Base-by-base conservation (phyloP, 2,329 filamentous ascomycete species). In the Fusarium metavorans region DNA sequence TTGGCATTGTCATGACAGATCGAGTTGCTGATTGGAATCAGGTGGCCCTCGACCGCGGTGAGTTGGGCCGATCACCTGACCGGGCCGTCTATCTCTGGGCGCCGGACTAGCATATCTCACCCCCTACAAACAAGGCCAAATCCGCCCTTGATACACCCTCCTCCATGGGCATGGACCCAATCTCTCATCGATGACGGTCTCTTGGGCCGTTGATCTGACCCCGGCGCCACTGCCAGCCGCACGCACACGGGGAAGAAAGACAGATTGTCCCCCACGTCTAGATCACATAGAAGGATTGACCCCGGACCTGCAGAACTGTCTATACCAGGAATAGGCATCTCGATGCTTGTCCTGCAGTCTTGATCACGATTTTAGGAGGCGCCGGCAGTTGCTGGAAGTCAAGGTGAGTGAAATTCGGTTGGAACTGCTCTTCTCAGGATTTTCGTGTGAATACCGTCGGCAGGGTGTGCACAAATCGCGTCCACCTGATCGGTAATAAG, bases 21-120 rank as follows among this genome's bases (percentile, higher is more conserved):
- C 70, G 72, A 73, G 68, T 70, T 72, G 72, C 48, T 75, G 68
- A 67, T 74, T 43, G 58, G 50, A 72, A 74, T 74, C 72, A 74
- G 72, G 32, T 75, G 72, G 72, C 37, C 61, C 35, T 70, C 43
- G 30, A 16, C 62, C 41, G 64, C 72, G 72, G 72, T 72, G 41
- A 50, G 27, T 23, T 35, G 16, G 16, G 27, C 72, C 72, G 72
- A 56, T 74, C 72, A 74, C 68, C 50, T 74, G 72, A 74, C 63
- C 72, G 72, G 72, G 50, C 10, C 50, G 61, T 39, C 68, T 75
- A 73, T 74, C 64, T 74, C 63, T 58, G 61, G 65, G 57, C 18
- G 72, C 65, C 71, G 65, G 72, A 25, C 60, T 72, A 73, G 68
- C 58, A 72, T 60, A 37, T 50, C 58, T 20, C 71, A 74, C 71